Base-by-base conservation (phyloP, 148 eudicot genomes). In the Diospyros kaki region DNA sequence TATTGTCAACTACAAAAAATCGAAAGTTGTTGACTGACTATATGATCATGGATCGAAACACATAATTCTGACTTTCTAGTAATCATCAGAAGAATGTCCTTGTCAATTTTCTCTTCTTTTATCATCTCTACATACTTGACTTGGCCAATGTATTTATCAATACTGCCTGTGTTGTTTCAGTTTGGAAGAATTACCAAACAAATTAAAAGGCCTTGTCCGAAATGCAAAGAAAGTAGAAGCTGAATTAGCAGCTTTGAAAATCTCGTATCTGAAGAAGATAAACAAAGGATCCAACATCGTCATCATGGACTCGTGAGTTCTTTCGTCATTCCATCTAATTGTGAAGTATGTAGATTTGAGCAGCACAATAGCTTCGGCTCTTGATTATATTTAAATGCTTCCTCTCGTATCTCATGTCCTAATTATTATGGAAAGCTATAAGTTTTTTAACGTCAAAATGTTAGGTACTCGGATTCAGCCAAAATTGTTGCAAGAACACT, bases 281-380 rank as follows among this genome's bases (percentile, higher is more conserved):
- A 83, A 74, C 75, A 89, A 90, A 82, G 85, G 96, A 58, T 81
- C 97, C 82, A 95, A 84, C 78, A 83, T 92, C 48, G 97, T 95
- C 64, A 90, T 95, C 71, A 78, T 95, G 90, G 99, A 93, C 90
- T 81, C 99, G 99, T 95, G 78, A 84, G 92, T 79, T 62, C 77
- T 73, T 68, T 66, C 76, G 53, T 64, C 69, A 42, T 67, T 8
- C 58, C 58, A 42, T 67, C 55, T 58, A 52, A 8, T 38, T 62
- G 44, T 62, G 44, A 62, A 62, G 1, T 62, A 62, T 40, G 15
- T 40, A 14, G 13, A 43, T 62, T 40, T 40, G 14, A 7, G 14
- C 5, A 62, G 44, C 43, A 39, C 4, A 28, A 1, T 62, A 62
- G 44, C 40, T 62, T 7, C 43, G 10, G 59, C 3, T 62, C 4